These are phyloP conservation scores for Yamadazyma phyllophila DNA, from an alignment of 805 yeast species.

Conservation along the genomic window DNA sequence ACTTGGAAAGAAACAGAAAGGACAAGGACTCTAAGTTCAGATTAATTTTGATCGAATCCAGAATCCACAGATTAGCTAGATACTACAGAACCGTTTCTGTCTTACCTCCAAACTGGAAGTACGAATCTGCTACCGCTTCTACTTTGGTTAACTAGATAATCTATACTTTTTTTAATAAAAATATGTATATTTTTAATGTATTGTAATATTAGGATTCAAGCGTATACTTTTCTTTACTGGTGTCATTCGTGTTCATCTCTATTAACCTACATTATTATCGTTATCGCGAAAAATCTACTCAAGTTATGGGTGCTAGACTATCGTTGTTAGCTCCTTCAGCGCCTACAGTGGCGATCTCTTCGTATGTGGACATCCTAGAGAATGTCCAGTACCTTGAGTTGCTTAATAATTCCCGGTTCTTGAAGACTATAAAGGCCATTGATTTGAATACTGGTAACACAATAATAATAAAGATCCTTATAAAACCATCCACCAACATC, in stretches of 20 bases:
- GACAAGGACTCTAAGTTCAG: conserved; percentile 99
- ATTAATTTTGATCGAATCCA: conserved; percentile 98
- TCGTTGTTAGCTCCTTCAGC: conserved; percentile 88
- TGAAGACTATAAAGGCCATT: conserved; percentile 80
- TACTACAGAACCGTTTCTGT: conserved; percentile 99
- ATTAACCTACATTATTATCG: neutral
- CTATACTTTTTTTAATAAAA: conserved; percentile 4
- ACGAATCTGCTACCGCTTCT: conserved; percentile 99
- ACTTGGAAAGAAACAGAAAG: conserved; percentile 99
- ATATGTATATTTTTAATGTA: conserved; percentile 9
- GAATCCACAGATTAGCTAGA: conserved; percentile 99
- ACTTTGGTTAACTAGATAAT: conserved; percentile 89
- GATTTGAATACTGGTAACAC: conserved; percentile 65
- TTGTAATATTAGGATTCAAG: neutral
- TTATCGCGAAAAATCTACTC: conserved; percentile 3
- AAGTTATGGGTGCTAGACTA: conserved; percentile 80
- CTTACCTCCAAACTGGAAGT: conserved; percentile 99
- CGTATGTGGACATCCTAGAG: conserved; percentile 79
- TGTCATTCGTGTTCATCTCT: neutral
- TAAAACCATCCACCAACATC: conserved; percentile 47
- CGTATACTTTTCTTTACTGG: neutral
- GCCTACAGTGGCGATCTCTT: conserved; percentile 86
- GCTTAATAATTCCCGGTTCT: conserved; percentile 76
- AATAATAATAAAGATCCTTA: conserved; percentile 71
- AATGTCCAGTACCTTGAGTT: conserved; percentile 73